Base-by-base conservation (phyloP, 208 protist genomes). In the Acanthamoeba castellanii region DNA sequence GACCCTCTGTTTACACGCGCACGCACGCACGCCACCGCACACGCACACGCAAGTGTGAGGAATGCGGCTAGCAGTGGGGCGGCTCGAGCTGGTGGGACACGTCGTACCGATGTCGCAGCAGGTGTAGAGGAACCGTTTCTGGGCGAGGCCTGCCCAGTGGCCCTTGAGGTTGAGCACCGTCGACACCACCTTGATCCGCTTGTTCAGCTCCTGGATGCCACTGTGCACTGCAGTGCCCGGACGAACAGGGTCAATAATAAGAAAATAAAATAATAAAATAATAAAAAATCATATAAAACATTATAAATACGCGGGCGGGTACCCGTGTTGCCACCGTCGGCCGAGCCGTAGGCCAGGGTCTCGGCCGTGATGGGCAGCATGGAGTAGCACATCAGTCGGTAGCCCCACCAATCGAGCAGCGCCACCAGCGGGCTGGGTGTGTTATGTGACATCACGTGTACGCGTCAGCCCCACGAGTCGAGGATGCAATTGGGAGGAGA, bases 151-250 rank as follows among this genome's bases (percentile, higher is more conserved):
- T 9, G 85, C 85, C 85, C 85, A 92, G 64, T 92, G 85, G 16
- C 85, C 85, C 85, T 92, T 92, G 55, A 92, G 85, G 42, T 92
- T 92, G 64, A 92, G 85, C 37, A 92, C 85, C 20, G 30, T 13
- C 20, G 85, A 50, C 22, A 92, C 55, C 30, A 27, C n/a, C 34
- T 74, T 70, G 37, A 92, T 70, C n/a, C 64, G 55, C 30, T 92
- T 92, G 57, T 92, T 92, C 64, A 92, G 57, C 57, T 92, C 85
- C 32, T 85, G n/a, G 30, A 85, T 85, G 11, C 76, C 76, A 25
- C 47, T 85, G 47, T 85, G 76, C 47, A 85, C 76, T 85, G 76
- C 27, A 72, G 27, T 13, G 55, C 55, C 55, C 52, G 16, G 20
- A 22, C 55, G 20, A 61, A 5, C 55, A 22, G 20, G 55, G 55